Conservation (phyloP, 2,329 filamentous ascomycete genomes). For the Monilinia fructigena region DNA sequence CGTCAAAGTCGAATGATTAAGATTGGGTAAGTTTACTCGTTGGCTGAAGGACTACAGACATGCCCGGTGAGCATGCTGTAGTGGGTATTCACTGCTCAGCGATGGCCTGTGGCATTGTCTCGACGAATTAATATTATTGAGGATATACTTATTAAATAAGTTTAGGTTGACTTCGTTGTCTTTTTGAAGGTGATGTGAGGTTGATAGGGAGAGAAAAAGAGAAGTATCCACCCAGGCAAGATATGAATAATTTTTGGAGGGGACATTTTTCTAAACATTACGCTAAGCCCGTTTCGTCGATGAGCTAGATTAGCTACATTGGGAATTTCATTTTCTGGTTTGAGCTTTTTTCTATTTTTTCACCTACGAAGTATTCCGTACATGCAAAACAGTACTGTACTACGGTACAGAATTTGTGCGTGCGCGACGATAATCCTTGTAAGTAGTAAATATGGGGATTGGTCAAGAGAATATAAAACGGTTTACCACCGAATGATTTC, state of each 20-base stretch:
- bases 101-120: slow-evolving; percentile 74
- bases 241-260: slow-evolving; percentile 30
- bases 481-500: no score
- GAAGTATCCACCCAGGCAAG: not conserved
- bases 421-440: no score
- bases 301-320: no score
- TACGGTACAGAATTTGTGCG: no score
- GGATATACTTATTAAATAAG: slow-evolving; percentile 36
- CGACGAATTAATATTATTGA: slow-evolving; percentile 59
- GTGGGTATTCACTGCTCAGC: slow-evolving; percentile 90
- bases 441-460: no score
- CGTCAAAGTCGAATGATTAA: slow-evolving; percentile 61
- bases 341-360: no score
- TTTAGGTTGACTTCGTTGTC: slow-evolving; percentile 66
- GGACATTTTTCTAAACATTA: slow-evolving; percentile 13
- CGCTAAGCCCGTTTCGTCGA: not conserved
- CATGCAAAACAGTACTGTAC: no score
- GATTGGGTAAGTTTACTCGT: slow-evolving; percentile 62
- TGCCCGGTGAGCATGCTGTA: slow-evolving; percentile 60
- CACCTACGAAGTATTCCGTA: no score
- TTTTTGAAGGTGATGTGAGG: slow-evolving; percentile 36
- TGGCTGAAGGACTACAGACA: slow-evolving; percentile 82
- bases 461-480: no score
- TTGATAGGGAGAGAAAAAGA: slow-evolving; percentile 30
- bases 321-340: no score